Evolutionary conservation across 208 protist species (phyloP).

Genomic region (Angomonas deanei): DNA sequence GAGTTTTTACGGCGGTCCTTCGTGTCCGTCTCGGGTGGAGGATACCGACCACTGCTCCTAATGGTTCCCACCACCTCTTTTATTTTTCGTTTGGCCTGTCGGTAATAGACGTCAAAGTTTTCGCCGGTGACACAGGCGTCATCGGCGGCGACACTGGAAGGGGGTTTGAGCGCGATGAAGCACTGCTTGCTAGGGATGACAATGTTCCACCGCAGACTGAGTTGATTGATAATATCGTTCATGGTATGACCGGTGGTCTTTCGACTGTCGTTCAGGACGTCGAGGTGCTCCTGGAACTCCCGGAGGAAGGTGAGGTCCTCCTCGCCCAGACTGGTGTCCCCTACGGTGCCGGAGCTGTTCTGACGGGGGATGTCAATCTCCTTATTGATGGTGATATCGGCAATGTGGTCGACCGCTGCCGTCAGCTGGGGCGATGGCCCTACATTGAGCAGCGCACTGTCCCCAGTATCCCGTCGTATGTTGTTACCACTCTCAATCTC

Average conservation of each 20-base stretch:
- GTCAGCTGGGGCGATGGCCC: not conserved
- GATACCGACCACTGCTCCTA: constrained; percentile 16
- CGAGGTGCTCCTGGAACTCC: constrained; percentile 4
- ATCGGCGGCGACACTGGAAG: constrained; percentile 24
- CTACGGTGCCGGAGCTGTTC: not conserved
- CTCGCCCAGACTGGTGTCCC: not conserved
- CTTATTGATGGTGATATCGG: not conserved
- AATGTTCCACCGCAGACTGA: constrained; percentile 12
- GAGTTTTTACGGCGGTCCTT: constrained; percentile 1
- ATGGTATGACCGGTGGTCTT: not conserved
- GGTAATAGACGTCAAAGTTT: constrained; percentile 40
- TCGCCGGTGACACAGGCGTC: constrained; percentile 32
- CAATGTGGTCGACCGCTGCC: not conserved
- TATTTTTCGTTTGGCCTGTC: constrained; percentile 16
- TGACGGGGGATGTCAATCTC: too few relatives aligned
- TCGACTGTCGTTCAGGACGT: not conserved
- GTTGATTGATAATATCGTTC: not conserved
- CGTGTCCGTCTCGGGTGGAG: constrained; percentile 4
- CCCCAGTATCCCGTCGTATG: not conserved
- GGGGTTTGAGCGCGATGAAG: not conserved
- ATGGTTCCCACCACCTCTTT: constrained; percentile 15
- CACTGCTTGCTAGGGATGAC: constrained; percentile 3
- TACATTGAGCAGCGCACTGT: not conserved
- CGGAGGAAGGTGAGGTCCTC: constrained; percentile 6
- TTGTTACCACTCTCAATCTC: not conserved